Evolutionary conservation across 495 filamentous ascomycete species (phyloP).

Genomic region (Astrothelium macrocarpum): DNA sequence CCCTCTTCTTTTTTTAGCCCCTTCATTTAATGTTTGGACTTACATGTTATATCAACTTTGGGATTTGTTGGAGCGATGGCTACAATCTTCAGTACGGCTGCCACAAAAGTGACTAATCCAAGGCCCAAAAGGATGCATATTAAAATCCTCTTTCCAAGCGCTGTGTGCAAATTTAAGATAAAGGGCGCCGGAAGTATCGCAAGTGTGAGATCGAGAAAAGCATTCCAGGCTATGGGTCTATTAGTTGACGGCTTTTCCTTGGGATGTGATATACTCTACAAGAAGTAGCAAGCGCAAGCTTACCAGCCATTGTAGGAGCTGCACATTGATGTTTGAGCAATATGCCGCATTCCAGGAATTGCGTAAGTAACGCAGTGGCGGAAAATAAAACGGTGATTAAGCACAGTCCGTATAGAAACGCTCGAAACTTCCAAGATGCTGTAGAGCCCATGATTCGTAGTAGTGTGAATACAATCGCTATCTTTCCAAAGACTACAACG

Average conservation of each 20-base stretch:
- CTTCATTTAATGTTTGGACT: neutral
- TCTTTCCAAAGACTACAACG: neutral
- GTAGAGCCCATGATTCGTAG: neutral
- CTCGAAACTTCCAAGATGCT: neutral
- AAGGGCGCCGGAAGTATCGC: neutral
- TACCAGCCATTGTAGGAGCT: neutral
- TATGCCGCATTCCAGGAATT: neutral
- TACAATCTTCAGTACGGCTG: neutral
- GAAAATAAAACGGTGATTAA: neutral
- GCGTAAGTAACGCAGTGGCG: neutral
- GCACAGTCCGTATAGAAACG: neutral
- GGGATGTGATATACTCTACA: too few species aligned
- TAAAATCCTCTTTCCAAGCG: neutral
- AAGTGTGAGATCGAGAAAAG: neutral
- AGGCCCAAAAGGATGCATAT: neutral
- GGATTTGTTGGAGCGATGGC: neutral
- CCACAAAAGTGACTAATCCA: neutral
- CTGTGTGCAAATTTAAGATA: neutral
- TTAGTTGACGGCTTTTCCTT: neutral
- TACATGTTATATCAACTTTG: neutral
- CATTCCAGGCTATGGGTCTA: neutral
- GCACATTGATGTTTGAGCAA: neutral
- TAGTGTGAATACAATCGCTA: neutral
- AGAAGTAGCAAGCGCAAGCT: neutral
- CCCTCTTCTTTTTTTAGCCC: neutral